Evolutionary conservation across 2,329 filamentous ascomycete genomes (phyloP).

Genomic region (Nemania bipapillata): DNA sequence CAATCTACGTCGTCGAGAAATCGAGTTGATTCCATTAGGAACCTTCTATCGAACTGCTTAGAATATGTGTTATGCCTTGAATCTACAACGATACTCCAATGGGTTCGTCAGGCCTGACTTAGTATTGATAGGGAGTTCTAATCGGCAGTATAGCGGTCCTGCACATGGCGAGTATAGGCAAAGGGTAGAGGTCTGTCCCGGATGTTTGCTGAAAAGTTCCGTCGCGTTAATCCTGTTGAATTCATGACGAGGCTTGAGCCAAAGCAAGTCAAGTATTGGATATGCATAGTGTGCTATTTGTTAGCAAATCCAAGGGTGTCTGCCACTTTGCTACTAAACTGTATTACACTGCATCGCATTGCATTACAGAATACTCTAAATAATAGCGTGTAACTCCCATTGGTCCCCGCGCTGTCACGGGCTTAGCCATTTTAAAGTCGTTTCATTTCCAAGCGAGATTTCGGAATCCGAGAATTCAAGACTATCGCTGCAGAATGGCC

Average conservation of each 20-base stretch:
- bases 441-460: neutral
- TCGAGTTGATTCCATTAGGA: slow-evolving; percentile 2
- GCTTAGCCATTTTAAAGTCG: neutral
- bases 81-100: neutral
- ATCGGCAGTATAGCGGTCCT: too few species aligned
- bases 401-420: neutral
- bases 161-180: too few species aligned
- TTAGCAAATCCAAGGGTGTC: neutral
- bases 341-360: neutral
- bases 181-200: too few species aligned
- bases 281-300: neutral
- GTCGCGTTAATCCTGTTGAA: too few species aligned
- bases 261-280: neutral
- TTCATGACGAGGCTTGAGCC: too few species aligned
- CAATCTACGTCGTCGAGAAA: slow-evolving; percentile 13
- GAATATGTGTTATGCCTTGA: neutral
- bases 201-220: too few species aligned
- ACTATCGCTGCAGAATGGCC: neutral
- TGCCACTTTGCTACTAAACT: neutral
- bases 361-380: neutral
- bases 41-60: neutral
- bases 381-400: neutral
- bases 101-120: too few species aligned
- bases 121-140: neutral
- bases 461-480: neutral